Evolutionary conservation across 768 basidiomycete genomes (phyloP), one percentile per base, ranked within the genome.

Genomic region (Boletus coccyginus): DNA sequence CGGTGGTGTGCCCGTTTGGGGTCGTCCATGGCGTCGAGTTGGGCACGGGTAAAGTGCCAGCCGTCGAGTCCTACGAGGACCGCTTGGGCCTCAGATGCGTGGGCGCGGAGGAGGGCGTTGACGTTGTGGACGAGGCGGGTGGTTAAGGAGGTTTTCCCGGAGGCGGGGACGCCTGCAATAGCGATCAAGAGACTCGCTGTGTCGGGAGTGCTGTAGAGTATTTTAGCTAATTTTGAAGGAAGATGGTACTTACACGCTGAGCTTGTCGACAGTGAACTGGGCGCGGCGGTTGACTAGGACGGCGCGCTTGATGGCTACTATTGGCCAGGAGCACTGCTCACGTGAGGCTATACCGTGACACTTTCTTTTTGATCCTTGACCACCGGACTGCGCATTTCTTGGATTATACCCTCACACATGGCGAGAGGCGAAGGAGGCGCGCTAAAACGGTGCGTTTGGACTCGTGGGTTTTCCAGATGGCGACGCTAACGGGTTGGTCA

Each of bases 51-150:
- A 56, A 89, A 78, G 69, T 98, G 95, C 93, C 94, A 98, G 12
- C 96, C 95, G 67, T 98, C 95, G 39, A 94, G 76, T 7, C 89
- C 84, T 10, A 97, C 82, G 42, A 92, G 80, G 35, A 89, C 77
- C 6, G 86, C 90, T 9, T 29, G 46, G 14, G 60, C 39, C 55
- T 16, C 27, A 36, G 46, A 17, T n/a, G 39, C 10, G 42, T 50
- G 35, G 24, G 61, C 16, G 36, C 50, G 42, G 24, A 80, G 72
- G 24, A 81, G 62, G 0, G 65, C 53, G 63, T 92, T 91, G 57
- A 82, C 66, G 33, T 75, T 70, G 19, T 79, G 67, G 3, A 83
- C 77, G 40, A 96, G 68, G 8, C 81, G 77, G 53, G 74, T 73
- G 13, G 92, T 82, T 32, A 95, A 76, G 0, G 89, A 84, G 0